Conservation (phyloP, 2,329 filamentous ascomycete species). For the Aspergillus carbonarius region DNA sequence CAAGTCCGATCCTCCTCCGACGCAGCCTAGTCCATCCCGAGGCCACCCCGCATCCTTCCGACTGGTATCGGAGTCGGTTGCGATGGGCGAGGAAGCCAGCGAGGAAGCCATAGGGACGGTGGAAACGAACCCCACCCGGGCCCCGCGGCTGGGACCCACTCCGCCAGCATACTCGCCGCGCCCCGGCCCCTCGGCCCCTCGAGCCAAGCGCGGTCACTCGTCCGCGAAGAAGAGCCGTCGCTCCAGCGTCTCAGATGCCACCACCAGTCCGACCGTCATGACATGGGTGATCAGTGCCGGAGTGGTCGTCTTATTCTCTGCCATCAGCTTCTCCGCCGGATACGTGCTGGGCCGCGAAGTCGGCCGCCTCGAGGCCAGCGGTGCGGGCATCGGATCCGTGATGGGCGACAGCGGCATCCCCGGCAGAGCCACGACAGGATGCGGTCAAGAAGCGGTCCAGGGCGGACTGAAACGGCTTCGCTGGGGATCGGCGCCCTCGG, state of each 20-base stretch:
- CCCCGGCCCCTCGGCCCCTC: slow-evolving; percentile 6
- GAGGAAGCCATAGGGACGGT: slow-evolving; percentile 22
- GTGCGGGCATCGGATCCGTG: slow-evolving; percentile 26
- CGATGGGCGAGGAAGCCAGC: slow-evolving; percentile 45
- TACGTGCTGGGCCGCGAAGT: slow-evolving; percentile 62
- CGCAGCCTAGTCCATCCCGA: slow-evolving; percentile 25
- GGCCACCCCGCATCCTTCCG: slow-evolving; percentile 55
- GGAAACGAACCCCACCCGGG: slow-evolving; percentile 5
- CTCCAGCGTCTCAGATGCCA: slow-evolving; percentile 28
- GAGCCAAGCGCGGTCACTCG: slow-evolving; percentile 32
- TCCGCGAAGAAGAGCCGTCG: slow-evolving; percentile 37
- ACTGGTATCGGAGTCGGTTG: slow-evolving; percentile 61
- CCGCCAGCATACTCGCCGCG: slow-evolving; percentile 22
- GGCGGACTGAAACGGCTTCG: slow-evolving; percentile 45
- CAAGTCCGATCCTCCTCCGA: slow-evolving; percentile 52
- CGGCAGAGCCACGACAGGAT: slow-evolving; percentile 37
- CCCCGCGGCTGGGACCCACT: slow-evolving; percentile 23
- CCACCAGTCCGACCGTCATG: slow-evolving; percentile 59
- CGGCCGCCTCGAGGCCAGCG: slow-evolving; percentile 51
- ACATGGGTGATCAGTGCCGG: slow-evolving; percentile 67
- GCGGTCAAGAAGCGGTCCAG: slow-evolving; percentile 48
- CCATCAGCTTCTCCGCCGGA: slow-evolving; percentile 64
- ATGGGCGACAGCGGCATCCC: slow-evolving; percentile 28
- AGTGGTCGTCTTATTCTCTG: slow-evolving; percentile 63
- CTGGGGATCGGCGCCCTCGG: slow-evolving; percentile 41